phyloP scores from a whole-genome alignment of 257 asterid species.

The Scutellaria baicalensis region DNA sequence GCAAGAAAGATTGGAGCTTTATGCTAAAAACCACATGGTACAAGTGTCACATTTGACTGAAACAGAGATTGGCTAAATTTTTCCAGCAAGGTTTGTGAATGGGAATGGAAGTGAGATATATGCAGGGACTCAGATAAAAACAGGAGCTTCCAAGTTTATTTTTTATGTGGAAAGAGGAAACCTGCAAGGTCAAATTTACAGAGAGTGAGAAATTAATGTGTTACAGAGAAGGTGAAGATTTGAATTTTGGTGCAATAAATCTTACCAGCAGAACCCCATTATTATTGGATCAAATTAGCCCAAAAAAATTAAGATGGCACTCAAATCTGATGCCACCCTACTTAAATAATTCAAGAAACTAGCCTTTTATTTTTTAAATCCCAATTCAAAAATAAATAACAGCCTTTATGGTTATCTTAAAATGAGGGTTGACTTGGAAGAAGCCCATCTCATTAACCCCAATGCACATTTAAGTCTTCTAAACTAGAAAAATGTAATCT shows the following conservation, averaged over 20 bases:
- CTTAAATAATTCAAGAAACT: conserved; percentile 2
- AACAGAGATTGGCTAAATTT: too few species aligned
- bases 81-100: conserved; percentile 1
- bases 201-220: conserved; percentile 41
- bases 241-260: conserved; percentile 38
- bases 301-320: conserved; percentile 2
- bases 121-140: conserved; percentile 21
- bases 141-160: conserved; percentile 7
- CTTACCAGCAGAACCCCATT: conserved; percentile 28
- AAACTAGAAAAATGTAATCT: conserved; percentile 17
- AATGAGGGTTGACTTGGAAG: conserved; percentile 52
- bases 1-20: conserved; percentile 28
- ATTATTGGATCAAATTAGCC: conserved; percentile 30
- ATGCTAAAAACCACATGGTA: conserved; percentile 10
- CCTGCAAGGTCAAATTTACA: conserved; percentile 51
- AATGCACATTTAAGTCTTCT: conserved; percentile 51
- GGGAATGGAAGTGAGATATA: conserved; percentile 21
- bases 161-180: conserved; percentile 35
- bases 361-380: neutral
- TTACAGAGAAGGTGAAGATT: conserved; percentile 29
- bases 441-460: conserved; percentile 37
- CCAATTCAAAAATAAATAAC: too few species aligned
- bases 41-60: conserved; percentile 15
- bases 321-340: conserved; percentile 18
- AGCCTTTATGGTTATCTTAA: conserved; percentile 9